Evolutionary conservation across 106 monocot species (phyloP), one percentile per base, ranked within the genome.

Genomic region (Chionographis japonica): DNA sequence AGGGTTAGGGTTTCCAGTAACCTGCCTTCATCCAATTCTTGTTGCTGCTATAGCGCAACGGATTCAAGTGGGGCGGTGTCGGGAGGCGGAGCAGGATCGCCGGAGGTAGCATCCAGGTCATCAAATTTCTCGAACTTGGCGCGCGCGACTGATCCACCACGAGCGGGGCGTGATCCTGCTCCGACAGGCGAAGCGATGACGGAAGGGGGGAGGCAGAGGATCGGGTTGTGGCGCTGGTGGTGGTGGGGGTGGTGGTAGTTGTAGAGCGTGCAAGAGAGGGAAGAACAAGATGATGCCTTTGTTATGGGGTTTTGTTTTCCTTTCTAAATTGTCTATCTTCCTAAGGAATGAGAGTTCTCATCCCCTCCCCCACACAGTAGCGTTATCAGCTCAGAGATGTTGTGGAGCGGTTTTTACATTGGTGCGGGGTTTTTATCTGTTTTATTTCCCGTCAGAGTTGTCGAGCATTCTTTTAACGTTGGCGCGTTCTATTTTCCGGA

Each of bases 111-210:
- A 27, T 27, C 27, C 27, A 27, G 27, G 68, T 58, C 71, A 51
- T 88, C 90, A 63, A 94, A 90, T 50, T 83, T 88, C 19, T 86
- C 91, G 68, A 95, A 89, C 77, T 91, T 95, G 62, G 86, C 90
- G n/a, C 76, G 78, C 14, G 69, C 49, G 27, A 27, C 27, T 27
- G 27, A 27, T 27, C 27, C 27, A 27, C 27, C 27, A 27, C 50
- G 69, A 51, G 5, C 61, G 46, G 46, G 9, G 46, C 46, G 46
- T 10, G 46, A 2, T 46, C 46, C 9, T 38, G n/a, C 53, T 46
- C 12, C 62, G 36, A 18, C 50, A n/a, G 52, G 39, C 54, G 37
- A 6, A 8, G 40, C 13, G 38, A 41, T 60, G 62, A 55, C 62
- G 50, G 58, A 20, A 39, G 35, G 37, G 14, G 14, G 49, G 50